Evolutionary conservation across 129 eudicot species (phyloP), one percentile per base, ranked within the genome.

Genomic region (Rutidosis leptorrhynchoides): DNA sequence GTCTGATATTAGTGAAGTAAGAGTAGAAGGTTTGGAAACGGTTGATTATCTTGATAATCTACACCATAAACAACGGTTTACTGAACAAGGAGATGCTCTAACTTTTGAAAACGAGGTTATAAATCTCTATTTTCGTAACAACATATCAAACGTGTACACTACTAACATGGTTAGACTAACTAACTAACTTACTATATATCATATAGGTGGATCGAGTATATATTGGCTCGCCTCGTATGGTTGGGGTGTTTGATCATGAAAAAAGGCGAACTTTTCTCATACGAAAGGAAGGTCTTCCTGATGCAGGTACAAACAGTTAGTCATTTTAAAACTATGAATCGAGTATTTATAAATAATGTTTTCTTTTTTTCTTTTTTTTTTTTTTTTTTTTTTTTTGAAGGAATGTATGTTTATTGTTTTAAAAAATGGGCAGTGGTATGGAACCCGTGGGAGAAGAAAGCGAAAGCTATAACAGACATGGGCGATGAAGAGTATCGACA

Each of bases 361-460:
- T n/a, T n/a, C n/a, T n/a, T n/a, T n/a, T n/a, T n/a, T n/a, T n/a
- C n/a, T n/a, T n/a, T n/a, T n/a, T n/a, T n/a, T n/a, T n/a, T n/a
- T n/a, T n/a, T n/a, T n/a, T n/a, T n/a, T n/a, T n/a, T n/a, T n/a
- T n/a, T n/a, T n/a, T n/a, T n/a, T n/a, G n/a, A n/a, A n/a, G n/a
- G n/a, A n/a, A n/a, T 63, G 17, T 48, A 48, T 21, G 62, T 32
- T 49, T 30, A 15, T 7, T 60, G n/a, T n/a, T n/a, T n/a, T 17
- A 23, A 33, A 56, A 35, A 16, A 37, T 65, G 6, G 17, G 28
- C 62, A 92, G 98, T 86, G 65, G 96, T 92, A 12, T 92, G 98
- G 98, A 92, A 92, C 74, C 96, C 98, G 16, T 92, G 98, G 98
- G 98, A 93, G 71, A 93, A 84, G 81, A 93, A 80, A 78, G 76